A percentile compares a stretch with the other conserved stretches of the same genome.
These are phyloP conservation scores for Erodium trifolium DNA, from an alignment of 441 rosid species.

Conservation along the genomic window DNA sequence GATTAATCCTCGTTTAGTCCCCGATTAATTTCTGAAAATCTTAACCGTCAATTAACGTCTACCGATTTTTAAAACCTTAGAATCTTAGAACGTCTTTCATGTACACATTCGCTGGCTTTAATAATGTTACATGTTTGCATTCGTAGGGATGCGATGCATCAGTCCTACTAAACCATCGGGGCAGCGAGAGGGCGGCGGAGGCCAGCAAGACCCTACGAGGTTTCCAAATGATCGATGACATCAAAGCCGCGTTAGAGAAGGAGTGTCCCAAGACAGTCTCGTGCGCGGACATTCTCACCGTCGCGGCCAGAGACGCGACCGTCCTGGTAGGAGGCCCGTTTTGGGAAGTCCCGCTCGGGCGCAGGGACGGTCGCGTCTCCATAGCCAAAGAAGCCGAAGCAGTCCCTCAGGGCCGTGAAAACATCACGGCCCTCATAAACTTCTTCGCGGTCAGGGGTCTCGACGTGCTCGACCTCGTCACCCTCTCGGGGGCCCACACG, in stretches of 20 bases:
- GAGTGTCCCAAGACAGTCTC: conserved; percentile 35
- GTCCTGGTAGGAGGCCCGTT: conserved; percentile 39
- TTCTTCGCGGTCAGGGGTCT: conserved; percentile 31
- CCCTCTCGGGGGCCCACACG: conserved; percentile 47
- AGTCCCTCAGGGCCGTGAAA: conserved; percentile 46
- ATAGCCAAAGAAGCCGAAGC: conserved; percentile 30
- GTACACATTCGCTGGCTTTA: not conserved
- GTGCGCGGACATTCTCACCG: conserved; percentile 45
- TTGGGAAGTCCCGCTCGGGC: conserved; percentile 43
- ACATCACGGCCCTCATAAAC: conserved; percentile 30
- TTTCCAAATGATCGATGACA: conserved; percentile 34
- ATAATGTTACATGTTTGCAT: not conserved
- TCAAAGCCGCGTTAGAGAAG: conserved; percentile 34
- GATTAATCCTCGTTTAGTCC: too few species aligned
- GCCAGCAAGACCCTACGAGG: conserved; percentile 41
- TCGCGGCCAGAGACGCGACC: conserved; percentile 47
- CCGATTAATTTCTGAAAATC: too few species aligned
- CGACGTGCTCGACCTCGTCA: conserved; percentile 38
- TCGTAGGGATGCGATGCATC: conserved; percentile 50
- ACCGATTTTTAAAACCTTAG: too few species aligned
- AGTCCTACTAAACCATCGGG: conserved; percentile 28
- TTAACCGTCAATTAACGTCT: too few species aligned
- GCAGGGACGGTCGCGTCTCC: conserved; percentile 40
- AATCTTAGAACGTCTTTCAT: not conserved
- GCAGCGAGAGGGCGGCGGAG: conserved; percentile 36